Base-by-base conservation (phyloP, 257 asterid genomes). In the Apocynum venetum region DNA sequence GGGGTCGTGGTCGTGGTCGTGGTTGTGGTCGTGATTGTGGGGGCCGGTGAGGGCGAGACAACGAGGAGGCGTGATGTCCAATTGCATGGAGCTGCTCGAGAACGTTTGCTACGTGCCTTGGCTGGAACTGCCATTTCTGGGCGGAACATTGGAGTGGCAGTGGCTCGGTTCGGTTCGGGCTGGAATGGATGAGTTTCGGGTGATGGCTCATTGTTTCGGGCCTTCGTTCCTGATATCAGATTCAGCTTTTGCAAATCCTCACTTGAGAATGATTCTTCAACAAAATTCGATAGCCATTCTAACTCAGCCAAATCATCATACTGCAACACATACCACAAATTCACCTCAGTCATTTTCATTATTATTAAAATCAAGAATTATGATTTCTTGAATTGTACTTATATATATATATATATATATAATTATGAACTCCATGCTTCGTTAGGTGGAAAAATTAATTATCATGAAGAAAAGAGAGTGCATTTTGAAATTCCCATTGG, bases 61-160 rank as follows among this genome's bases (percentile, higher is more conserved):
- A 77, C 86, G 3, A 89, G 87, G 10, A 91, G 93, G 76, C 96
- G 92, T 36, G 98, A 89, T 0, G 96, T 82, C 98, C 98, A 92
- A 78, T 88, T 91, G 59, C 89, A 91, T 0, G 97, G 95, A 63
- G 95, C 91, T 68, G 92, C 90, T 51, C 98, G 98, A 1, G 98
- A 87, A 31, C 98, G 92, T 82, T 94, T 94, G 92, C 97, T 92
- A 3, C 98, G 96, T 75, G 98, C 96, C 83, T 92, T 94, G 25
- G 89, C 98, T 0, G 98, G 97, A 17, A 92, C 96, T 1, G 96
- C 66, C 80, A 80, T 78, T 36, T 91, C 88, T 15, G 97, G 61
- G 40, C 88, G 76, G 76, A 86, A 80, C 47, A 78, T 74, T 0
- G 86, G 80, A 75, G 61, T 5, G 35, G 88, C 60, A 0, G 80